Conservation (phyloP, 805 yeast species). For the Candida qinlingensis region DNA sequence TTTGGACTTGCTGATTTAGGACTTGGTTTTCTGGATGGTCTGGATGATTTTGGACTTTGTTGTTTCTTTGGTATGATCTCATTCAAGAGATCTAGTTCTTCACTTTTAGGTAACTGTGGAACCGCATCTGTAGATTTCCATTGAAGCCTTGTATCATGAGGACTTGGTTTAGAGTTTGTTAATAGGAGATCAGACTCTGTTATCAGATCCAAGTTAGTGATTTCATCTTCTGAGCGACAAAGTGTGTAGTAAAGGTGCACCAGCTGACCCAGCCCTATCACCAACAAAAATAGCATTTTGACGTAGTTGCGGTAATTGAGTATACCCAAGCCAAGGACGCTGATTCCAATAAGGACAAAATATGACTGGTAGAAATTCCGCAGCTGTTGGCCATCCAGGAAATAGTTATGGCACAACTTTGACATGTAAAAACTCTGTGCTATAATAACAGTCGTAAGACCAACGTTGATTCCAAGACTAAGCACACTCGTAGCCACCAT, state of each 20-base stretch:
- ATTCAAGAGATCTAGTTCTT: neutral
- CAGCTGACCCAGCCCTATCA: constrained; percentile 1
- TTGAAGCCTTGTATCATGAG: neutral
- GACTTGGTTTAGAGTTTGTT: neutral
- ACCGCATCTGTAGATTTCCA: neutral
- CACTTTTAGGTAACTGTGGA: neutral
- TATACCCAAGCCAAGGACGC: neutral
- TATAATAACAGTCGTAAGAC: neutral
- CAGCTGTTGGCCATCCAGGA: constrained; percentile 1
- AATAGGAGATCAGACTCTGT: constrained; percentile 1
- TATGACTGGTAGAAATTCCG: constrained; percentile 1
- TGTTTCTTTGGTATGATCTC: neutral
- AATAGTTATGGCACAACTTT: neutral
- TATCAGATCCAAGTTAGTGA: neutral
- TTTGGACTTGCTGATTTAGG: neutral
- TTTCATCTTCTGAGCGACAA: neutral
- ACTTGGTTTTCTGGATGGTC: neutral
- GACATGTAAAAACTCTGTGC: constrained; percentile 6
- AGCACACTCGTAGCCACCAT: neutral
- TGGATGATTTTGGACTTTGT: neutral
- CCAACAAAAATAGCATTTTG: neutral
- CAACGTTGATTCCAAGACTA: neutral
- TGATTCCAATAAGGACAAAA: constrained; percentile 1
- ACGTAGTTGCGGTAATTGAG: neutral
- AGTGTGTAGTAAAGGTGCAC: neutral